Percentiles rank a stretch among this genome's conserved stretches.
Evolutionary conservation across 1,284 basidiomycete genomes (phyloP).

Genomic region (Filobasidium uniguttulatum): DNA sequence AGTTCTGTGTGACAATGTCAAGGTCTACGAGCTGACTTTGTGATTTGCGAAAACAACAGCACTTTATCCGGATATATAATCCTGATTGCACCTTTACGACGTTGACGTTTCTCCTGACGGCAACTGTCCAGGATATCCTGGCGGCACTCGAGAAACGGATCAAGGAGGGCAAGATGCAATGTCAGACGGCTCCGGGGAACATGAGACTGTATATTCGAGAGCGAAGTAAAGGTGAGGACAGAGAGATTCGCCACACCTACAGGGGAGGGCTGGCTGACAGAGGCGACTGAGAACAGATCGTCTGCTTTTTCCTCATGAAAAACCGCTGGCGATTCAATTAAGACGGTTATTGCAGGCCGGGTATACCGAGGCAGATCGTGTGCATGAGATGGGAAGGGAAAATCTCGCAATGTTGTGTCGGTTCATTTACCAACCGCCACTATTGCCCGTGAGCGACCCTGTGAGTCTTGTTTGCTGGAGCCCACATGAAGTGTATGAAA

Average conservation of each 20-base stretch:
- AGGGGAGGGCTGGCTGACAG: conserved; percentile 5
- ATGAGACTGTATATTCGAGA: conserved; percentile 73
- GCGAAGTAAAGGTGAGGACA: conserved; percentile 57
- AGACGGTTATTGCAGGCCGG: conserved; percentile 81
- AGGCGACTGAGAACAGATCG: conserved; percentile 47
- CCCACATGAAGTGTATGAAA: conserved; percentile 6
- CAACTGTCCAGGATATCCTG: conserved; percentile 58
- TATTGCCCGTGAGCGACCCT: conserved; percentile 45
- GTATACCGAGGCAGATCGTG: conserved; percentile 67
- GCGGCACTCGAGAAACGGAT: conserved; percentile 44
- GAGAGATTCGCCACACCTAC: not conserved
- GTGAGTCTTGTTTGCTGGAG: conserved; percentile 41
- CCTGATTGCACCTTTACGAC: conserved; percentile 62
- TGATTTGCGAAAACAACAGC: conserved; percentile 19
- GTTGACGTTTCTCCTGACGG: conserved; percentile 49
- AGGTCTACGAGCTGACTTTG: not conserved
- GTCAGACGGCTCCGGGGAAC: conserved; percentile 39
- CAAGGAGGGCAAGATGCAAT: conserved; percentile 31
- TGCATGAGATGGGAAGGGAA: conserved; percentile 66
- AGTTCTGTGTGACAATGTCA: too few relatives aligned
- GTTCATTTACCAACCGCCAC: conserved; percentile 51
- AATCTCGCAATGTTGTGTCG: conserved; percentile 76
- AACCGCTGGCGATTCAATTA: conserved; percentile 71
- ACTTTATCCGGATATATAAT: conserved; percentile 59
- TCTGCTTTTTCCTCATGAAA: conserved; percentile 62